A percentile compares a stretch with the other conserved stretches of the same genome.
Evolutionary conservation across 192 early-diverging fungal species (phyloP).

Genomic region (Backusella mclennaniae): DNA sequence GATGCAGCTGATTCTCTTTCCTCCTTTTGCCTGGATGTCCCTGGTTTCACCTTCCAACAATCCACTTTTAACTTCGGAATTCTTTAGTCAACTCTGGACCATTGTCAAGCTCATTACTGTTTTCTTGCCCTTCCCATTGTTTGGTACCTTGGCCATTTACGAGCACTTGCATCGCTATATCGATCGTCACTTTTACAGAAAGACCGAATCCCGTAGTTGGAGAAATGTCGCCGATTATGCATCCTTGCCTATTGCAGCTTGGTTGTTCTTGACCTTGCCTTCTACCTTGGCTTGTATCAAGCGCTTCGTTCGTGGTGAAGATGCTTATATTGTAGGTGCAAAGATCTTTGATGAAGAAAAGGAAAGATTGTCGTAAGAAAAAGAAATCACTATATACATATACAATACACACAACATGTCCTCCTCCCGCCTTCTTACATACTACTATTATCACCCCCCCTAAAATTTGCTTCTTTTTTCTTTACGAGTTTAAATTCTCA

Average conservation of each 20-base stretch:
- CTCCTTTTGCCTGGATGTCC: constrained; percentile 26
- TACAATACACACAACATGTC: background rate
- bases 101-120: constrained; percentile 42
- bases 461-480: background rate
- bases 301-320: constrained; percentile 28
- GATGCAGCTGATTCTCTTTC: constrained; percentile 43
- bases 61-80: constrained; percentile 39
- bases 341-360: constrained; percentile 37
- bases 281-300: constrained; percentile 45
- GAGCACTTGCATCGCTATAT: constrained; percentile 43
- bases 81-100: constrained; percentile 38
- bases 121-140: constrained; percentile 41
- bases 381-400: background rate
- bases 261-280: constrained; percentile 52
- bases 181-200: constrained; percentile 38
- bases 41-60: constrained; percentile 30
- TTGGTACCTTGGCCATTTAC: constrained; percentile 41
- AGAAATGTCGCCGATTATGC: constrained; percentile 37
- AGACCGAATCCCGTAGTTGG: constrained; percentile 38
- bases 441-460: background rate
- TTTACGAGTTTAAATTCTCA: background rate
- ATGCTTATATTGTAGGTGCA: constrained; percentile 39
- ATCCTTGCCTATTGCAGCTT: constrained; percentile 43
- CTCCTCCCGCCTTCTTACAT: background rate
- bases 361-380: constrained; percentile 2